Base-by-base conservation (phyloP, 805 yeast species). In the Metschnikowia proteae region DNA sequence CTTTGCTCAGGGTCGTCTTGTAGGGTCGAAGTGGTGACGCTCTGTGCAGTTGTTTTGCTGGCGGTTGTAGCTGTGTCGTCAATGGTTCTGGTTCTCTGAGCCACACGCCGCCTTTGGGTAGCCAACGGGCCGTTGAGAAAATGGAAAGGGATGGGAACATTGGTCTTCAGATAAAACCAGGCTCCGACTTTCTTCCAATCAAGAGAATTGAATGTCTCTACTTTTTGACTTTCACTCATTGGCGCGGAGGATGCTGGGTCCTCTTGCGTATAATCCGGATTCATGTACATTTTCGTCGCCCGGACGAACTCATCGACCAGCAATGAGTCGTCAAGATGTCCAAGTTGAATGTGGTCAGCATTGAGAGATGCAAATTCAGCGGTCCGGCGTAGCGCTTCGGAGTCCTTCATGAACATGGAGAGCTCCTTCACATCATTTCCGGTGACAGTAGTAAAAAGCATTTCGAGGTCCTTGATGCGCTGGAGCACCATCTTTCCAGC, bases 91-190 rank as follows among this genome's bases (percentile, higher is more conserved):
- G 66, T 38, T 55, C 75, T 40, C 43, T 53, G 47, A 0, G 61
- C 60, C n/a, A 70, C 57, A n/a, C 62, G 66, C 56, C 76, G 80
- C 52, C 79, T 76, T 53, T 84, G 84, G 2, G 83, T 70, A 13
- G 78, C 81, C 37, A 88, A 66, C 0, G 95, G 90, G 0, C 95
- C 96, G 46, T 82, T 68, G 51, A 88, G 64, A 60, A 84, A 87
- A 53, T 83, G 86, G 22, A 74, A 67, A 0, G 80, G 75, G 0
- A 74, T 64, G 0, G 86, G 74, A 43, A 75, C 72, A 3, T 60
- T 60, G 48, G 84, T 77, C 31, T 75, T 59, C 51, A 71, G 63
- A 51, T 75, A 66, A 54, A 73, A 79, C 29, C 81, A 59, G 2
- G 77, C 63, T 0, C 90, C 91, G 25, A 84, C 60, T 45, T 71